Conservation (phyloP, 768 basidiomycete species). For the Plicaturopsis crispa region DNA sequence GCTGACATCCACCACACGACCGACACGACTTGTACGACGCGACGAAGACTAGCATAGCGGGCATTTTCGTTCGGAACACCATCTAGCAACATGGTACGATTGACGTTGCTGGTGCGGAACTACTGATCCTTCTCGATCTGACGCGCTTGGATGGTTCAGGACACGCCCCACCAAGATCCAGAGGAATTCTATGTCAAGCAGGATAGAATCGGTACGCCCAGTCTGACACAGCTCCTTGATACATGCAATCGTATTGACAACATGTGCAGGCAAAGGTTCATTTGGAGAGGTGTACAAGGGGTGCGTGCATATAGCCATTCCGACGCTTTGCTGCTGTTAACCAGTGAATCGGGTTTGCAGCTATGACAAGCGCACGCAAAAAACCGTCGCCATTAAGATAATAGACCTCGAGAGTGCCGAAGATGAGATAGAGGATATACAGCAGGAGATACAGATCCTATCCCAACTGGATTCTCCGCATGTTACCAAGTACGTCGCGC, state of each 20-base stretch:
- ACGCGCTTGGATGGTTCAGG: conserved; percentile 31
- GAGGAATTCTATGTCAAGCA: conserved; percentile 97
- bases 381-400: conserved; percentile 98
- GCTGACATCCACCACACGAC: not conserved
- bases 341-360: conserved; percentile 29
- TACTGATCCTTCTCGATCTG: conserved; percentile 19
- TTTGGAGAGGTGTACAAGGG: conserved; percentile 99
- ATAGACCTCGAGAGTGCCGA: conserved; percentile 99
- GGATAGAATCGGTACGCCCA: conserved; percentile 80
- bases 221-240: conserved; percentile 7
- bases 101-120: no score
- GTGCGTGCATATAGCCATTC: conserved; percentile 31
- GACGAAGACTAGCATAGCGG: conserved; percentile 1
- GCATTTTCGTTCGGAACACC: not conserved
- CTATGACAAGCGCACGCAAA: conserved; percentile 91
- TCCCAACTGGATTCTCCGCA: conserved; percentile 93
- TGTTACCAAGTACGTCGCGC: conserved; percentile 79
- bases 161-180: conserved; percentile 74
- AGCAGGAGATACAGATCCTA: conserved; percentile 97
- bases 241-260: conserved; percentile 7
- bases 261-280: conserved; percentile 80
- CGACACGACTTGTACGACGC: conserved; percentile 1
- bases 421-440: conserved; percentile 99
- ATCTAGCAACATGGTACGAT: not conserved
- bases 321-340: conserved; percentile 4